Evolutionary conservation across 352 stramenopile species (phyloP), one percentile per base, ranked within the genome.

Genomic region (Salisapilia sapeloensis): DNA sequence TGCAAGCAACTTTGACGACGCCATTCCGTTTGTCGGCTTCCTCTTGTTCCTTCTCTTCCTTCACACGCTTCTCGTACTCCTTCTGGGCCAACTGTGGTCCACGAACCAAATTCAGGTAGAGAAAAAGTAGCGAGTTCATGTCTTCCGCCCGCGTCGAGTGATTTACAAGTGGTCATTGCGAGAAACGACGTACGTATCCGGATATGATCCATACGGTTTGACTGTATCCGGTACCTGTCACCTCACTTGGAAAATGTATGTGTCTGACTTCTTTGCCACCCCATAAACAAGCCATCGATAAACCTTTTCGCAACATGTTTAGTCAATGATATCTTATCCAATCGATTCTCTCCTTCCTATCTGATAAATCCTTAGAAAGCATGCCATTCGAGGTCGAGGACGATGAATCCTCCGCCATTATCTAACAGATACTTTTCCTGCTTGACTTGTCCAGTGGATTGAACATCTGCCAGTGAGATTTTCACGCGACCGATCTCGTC

Each of bases 111-210:
- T 72, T 80, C 26, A 85, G 50, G 48, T 85, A 85, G 44, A 85
- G 52, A 41, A 82, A 56, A 19, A 85, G 47, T 24, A 85, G 43
- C 39, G 60, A 75, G 56, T 85, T 85, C 70, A 85, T 85, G 15
- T 33, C n/a, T n/a, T n/a, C n/a, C n/a, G n/a, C n/a, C n/a, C n/a
- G n/a, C n/a, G n/a, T n/a, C n/a, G n/a, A n/a, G n/a, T n/a, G n/a
- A n/a, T n/a, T n/a, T n/a, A n/a, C n/a, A n/a, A n/a, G n/a, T n/a
- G n/a, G n/a, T n/a, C n/a, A n/a, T n/a, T n/a, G n/a, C n/a, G n/a
- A n/a, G n/a, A n/a, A n/a, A n/a, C n/a, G n/a, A n/a, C n/a, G n/a
- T n/a, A n/a, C n/a, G n/a, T n/a, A n/a, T n/a, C n/a, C n/a, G n/a
- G n/a, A n/a, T n/a, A n/a, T n/a, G n/a, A n/a, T n/a, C n/a, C n/a